phyloP scores from a whole-genome alignment of 2,329 filamentous ascomycete species.

The Aspergillus vadensis region DNA sequence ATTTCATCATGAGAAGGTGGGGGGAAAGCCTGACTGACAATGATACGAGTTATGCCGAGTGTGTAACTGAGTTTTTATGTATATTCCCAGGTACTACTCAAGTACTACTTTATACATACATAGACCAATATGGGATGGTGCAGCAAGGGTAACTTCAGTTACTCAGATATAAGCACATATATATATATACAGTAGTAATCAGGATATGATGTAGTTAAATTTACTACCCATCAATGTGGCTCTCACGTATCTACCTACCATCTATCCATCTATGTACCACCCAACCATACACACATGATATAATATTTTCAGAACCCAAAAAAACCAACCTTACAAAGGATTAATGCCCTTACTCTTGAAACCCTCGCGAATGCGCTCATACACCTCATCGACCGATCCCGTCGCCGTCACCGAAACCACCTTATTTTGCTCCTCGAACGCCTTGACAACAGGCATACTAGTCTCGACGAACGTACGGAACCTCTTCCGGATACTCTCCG shows the following conservation, averaged over 20 bases:
- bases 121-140: neutral
- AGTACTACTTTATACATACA: neutral
- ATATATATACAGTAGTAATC: no score
- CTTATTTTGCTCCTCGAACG: constrained; percentile 73
- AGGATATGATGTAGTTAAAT: no score
- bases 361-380: constrained; percentile 54
- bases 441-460: constrained; percentile 94
- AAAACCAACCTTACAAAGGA: constrained; percentile 18
- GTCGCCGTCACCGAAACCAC: constrained; percentile 81
- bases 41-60: constrained; percentile 26
- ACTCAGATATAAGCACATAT: no score
- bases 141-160: no score
- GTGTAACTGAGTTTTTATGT: neutral
- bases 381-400: constrained; percentile 65
- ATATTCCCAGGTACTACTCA: no score
- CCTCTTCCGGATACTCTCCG: constrained; percentile 91
- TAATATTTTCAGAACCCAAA: neutral
- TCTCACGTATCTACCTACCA: no score
- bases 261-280: neutral
- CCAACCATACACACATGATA: neutral
- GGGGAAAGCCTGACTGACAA: constrained; percentile 10
- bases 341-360: constrained; percentile 48
- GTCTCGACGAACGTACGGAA: constrained; percentile 94
- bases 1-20: neutral
- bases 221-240: no score